These are phyloP conservation scores for Ramularia endophylla DNA, from an alignment of 2,329 filamentous ascomycete species.

Conservation along the genomic window DNA sequence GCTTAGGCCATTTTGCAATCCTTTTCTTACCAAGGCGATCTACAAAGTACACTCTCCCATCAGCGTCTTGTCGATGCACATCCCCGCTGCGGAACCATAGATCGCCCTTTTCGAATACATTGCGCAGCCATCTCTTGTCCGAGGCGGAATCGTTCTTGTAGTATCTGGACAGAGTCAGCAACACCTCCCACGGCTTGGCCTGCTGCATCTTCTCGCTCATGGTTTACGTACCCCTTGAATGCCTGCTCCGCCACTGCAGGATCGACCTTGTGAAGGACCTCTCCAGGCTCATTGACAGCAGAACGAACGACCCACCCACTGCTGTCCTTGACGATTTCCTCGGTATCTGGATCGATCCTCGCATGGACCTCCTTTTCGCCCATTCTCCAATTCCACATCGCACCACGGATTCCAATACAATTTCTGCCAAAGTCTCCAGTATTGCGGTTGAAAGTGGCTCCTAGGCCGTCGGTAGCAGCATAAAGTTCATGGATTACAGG, in stretches of 20 bases:
- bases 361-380: conserved; percentile 49
- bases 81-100: conserved; percentile 80
- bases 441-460: conserved; percentile 24
- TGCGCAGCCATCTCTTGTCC: conserved; percentile 63
- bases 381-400: conserved; percentile 22
- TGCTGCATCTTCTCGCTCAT: too few relatives aligned
- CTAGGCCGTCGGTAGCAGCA: conserved; percentile 30
- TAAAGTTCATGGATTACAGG: conserved; percentile 32
- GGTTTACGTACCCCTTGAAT: conserved; percentile 63
- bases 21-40: conserved; percentile 56
- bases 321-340: conserved; percentile 56
- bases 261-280: conserved; percentile 67
- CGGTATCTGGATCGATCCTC: conserved; percentile 61
- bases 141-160: conserved; percentile 67
- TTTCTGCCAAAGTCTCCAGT: conserved; percentile 23
- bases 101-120: conserved; percentile 70
- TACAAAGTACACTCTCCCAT: conserved; percentile 72
- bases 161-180: conserved; percentile 42
- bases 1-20: too few relatives aligned
- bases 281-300: conserved; percentile 61
- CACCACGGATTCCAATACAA: conserved; percentile 22
- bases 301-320: conserved; percentile 61
- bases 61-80: conserved; percentile 60
- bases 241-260: conserved; percentile 52
- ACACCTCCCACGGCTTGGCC: too few relatives aligned